phyloP scores from a whole-genome alignment of 371 early-diverging fungal genomes.

The Mortierella sp. region DNA sequence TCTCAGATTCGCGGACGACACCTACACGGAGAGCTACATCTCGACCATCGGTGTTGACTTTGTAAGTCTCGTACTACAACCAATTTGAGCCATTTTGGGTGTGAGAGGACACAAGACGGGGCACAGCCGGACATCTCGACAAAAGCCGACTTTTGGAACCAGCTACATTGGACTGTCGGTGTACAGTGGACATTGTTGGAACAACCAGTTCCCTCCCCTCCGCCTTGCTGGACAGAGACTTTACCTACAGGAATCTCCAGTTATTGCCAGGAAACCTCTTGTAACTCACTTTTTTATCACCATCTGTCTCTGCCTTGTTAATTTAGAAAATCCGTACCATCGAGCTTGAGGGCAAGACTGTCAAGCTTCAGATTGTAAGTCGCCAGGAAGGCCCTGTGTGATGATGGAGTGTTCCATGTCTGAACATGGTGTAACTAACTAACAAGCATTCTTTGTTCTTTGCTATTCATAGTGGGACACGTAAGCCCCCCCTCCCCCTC shows the following conservation, averaged over 20 bases:
- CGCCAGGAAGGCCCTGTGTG: no score
- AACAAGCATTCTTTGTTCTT: background rate
- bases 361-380: slow-evolving; percentile 97
- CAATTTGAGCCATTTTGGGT: no score
- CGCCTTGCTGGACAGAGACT: no score
- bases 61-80: slow-evolving; percentile 57
- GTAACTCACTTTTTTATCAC: background rate
- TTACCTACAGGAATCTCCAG: no score
- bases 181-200: no score
- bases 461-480: slow-evolving; percentile 12
- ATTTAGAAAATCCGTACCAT: slow-evolving; percentile 99
- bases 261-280: no score
- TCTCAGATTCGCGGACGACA: slow-evolving; percentile 98
- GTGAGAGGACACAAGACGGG: no score
- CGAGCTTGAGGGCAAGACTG: slow-evolving; percentile 96
- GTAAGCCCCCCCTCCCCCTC: slow-evolving; percentile 8
- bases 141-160: background rate
- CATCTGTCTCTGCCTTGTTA: background rate
- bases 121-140: background rate
- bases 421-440: background rate
- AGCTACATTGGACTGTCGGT: no score
- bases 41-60: slow-evolving; percentile 99
- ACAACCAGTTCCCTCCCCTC: no score
- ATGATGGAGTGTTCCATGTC: background rate
- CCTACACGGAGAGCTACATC: slow-evolving; percentile 97